Evolutionary conservation across 306 rosid genomes (phyloP).

Genomic region (Chamaecrista fasciculata): DNA sequence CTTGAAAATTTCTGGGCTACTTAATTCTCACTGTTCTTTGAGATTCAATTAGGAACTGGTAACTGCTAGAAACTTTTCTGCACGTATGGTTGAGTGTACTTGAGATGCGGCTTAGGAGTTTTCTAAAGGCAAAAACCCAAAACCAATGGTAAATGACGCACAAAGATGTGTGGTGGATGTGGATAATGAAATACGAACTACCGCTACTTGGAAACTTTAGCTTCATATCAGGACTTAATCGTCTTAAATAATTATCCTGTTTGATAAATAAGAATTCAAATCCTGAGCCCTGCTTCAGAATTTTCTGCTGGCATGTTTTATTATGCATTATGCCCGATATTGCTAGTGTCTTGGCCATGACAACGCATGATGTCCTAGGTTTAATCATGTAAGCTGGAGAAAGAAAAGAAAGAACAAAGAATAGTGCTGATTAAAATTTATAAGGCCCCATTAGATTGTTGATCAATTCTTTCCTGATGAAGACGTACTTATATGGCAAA

Average conservation of each 20-base stretch:
- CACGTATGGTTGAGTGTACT: neutral
- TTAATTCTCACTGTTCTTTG: neutral
- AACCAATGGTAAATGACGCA: neutral
- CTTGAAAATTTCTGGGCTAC: neutral
- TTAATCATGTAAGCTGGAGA: neutral
- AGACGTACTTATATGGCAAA: neutral
- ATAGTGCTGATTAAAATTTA: neutral
- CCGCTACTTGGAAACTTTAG: neutral
- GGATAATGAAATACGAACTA: no score
- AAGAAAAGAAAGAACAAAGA: slow-evolving; percentile 1
- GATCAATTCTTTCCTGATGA: neutral
- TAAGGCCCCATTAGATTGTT: neutral
- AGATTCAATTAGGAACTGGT: neutral
- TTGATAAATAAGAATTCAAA: neutral
- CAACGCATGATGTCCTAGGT: neutral
- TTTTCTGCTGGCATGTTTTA: neutral
- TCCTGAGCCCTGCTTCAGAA: neutral
- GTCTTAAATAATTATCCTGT: neutral
- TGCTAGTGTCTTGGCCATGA: slow-evolving; percentile 11
- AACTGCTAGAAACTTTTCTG: neutral
- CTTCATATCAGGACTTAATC: neutral
- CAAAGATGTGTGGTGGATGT: no score
- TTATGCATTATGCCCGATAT: neutral
- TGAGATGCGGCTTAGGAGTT: neutral
- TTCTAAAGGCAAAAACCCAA: neutral